Conservation (phyloP, 768 basidiomycete species). For the Pleurotus tuber-regium region DNA sequence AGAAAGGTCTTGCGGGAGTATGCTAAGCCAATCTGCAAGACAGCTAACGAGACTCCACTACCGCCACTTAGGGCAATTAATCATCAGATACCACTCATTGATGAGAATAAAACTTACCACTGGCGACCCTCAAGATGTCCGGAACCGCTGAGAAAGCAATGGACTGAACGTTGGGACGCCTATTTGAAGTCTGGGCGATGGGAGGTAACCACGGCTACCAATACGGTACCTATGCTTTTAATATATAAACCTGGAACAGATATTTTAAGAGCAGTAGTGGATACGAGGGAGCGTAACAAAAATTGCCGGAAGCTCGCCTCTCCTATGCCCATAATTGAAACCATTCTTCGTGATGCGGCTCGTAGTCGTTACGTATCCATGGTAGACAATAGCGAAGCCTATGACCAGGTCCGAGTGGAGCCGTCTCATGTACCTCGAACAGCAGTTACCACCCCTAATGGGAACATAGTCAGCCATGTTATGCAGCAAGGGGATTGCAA, state of each 20-base stretch:
- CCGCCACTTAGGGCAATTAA: constrained; percentile 25
- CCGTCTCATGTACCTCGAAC: constrained; percentile 22
- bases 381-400: constrained; percentile 37
- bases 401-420: constrained; percentile 32
- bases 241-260: constrained; percentile 25
- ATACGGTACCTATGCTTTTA: constrained; percentile 16
- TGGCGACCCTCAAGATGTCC: constrained; percentile 22
- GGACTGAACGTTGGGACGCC: constrained; percentile 18
- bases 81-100: constrained; percentile 23
- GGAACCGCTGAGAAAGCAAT: constrained; percentile 17
- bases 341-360: constrained; percentile 30
- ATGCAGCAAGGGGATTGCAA: constrained; percentile 29
- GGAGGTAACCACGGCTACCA: constrained; percentile 11
- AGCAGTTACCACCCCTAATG: constrained; percentile 25
- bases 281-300: constrained; percentile 31
- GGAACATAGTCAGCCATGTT: constrained; percentile 26
- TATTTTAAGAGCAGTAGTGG: constrained; percentile 32
- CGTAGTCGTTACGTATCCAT: constrained; percentile 23
- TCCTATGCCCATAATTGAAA: constrained; percentile 39
- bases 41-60: constrained; percentile 18
- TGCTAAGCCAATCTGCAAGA: constrained; percentile 17
- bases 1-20: constrained; percentile 14
- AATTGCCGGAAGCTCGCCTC: constrained; percentile 35
- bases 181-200: constrained; percentile 25
- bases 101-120: constrained; percentile 19